Base-by-base conservation (phyloP, 1,139 yeast species). In the Waltiozyma sp. region DNA sequence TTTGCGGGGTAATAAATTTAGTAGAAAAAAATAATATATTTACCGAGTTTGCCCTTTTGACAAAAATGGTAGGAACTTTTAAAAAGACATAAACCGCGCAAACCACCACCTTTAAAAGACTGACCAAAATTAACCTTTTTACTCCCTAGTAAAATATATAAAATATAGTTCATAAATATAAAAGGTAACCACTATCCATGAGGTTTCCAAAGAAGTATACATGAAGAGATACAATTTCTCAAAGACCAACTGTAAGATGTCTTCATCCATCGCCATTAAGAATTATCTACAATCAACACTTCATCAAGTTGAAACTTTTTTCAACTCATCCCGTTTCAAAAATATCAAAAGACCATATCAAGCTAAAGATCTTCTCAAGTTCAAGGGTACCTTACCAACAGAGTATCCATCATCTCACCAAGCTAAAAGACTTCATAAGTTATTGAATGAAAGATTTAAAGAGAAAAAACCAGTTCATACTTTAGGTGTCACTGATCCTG, bases 401-500 rank as follows among this genome's bases (percentile, higher is more conserved):
- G 59, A 59, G 13, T 73, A 72, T 45, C 71, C 77, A 2, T 76
- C 83, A 0, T 75, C 80, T 2, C 57, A 60, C 9, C 82, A 75
- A 56, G 78, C 81, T 5, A 64, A 66, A 47, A 73, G 75, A 50
- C 61, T 78, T 38, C 76, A 70, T 59, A 57, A 61, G 36, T 53
- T 73, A 38, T 53, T 78, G 28, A 57, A 67, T 10, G 61, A 64
- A 43, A 65, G 75, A 33, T 65, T 68, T 41, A 54, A 61, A 21
- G 63, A 70, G 38, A 62, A 65, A 23, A 57, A 60, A 40, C 81
- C 83, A 0, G 69, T 75, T 19, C 74, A 73, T 54, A 77, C 82
- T 0, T 60, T 77, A 46, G 84, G 85, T 3, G 73, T 77, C 9
- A 72, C 75, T 34, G 85, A 78, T 49, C 83, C 84, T 2, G 73